Evolutionary conservation across 371 early-diverging fungal genomes (phyloP).

Genomic region (Lichtheimia ornata): DNA sequence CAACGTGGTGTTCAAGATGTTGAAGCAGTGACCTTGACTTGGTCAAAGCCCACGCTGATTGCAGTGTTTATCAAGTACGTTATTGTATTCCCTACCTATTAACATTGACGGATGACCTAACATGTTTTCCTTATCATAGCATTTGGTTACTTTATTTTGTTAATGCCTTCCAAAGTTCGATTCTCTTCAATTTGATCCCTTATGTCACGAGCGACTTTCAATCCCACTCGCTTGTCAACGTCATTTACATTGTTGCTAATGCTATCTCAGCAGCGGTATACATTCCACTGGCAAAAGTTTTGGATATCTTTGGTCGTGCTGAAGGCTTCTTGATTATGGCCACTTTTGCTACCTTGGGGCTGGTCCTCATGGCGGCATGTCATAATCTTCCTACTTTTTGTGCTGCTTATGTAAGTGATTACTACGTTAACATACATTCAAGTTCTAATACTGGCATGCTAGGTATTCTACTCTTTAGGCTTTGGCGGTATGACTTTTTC

Average conservation of each 20-base stretch:
- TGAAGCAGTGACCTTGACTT: constrained; percentile 20
- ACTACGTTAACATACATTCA: background rate
- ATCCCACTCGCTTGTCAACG: constrained; percentile 19
- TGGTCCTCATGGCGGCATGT: constrained; percentile 20
- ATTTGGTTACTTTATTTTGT: constrained; percentile 24
- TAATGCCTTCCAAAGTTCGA: constrained; percentile 18
- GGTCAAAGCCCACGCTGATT: constrained; percentile 14
- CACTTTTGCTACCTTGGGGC: constrained; percentile 16
- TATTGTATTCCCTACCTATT: background rate
- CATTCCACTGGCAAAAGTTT: constrained; percentile 18
- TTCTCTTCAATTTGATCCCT: constrained; percentile 18
- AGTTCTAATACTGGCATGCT: background rate
- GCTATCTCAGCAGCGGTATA: constrained; percentile 21
- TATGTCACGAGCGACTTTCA: constrained; percentile 23
- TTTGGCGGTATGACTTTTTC: constrained; percentile 22
- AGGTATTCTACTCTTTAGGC: constrained; percentile 18
- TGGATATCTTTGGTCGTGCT: constrained; percentile 24
- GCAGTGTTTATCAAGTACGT: constrained; percentile 14
- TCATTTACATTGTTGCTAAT: constrained; percentile 22
- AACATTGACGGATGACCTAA: background rate
- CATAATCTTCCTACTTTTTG: constrained; percentile 22
- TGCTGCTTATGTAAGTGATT: constrained; percentile 22
- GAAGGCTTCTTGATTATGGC: constrained; percentile 23
- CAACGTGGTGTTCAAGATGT: constrained; percentile 16
- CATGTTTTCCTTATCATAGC: constrained; percentile 1